Percentiles rank a stretch among this genome's conserved stretches.
These are phyloP conservation scores for Dianthus caryophyllus DNA, from an alignment of 148 eudicot species.

Conservation along the genomic window DNA sequence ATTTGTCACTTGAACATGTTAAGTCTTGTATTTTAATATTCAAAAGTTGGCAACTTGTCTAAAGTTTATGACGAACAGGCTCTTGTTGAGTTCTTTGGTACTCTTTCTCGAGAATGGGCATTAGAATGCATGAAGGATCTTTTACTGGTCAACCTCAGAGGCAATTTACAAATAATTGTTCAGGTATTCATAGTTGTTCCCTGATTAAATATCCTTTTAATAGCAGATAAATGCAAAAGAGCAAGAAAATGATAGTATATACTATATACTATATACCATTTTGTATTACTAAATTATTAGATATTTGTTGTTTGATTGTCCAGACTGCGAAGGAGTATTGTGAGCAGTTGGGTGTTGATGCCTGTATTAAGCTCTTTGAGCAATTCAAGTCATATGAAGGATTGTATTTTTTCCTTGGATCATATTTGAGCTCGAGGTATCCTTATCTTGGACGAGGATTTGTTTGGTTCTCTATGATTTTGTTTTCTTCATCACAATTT, in stretches of 20 bases:
- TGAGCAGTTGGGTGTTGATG: slow-evolving; percentile 76
- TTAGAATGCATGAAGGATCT: slow-evolving; percentile 92
- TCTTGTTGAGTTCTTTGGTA: slow-evolving; percentile 88
- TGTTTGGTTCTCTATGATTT: neutral
- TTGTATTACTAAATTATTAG: neutral
- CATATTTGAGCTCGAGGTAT: slow-evolving; percentile 87
- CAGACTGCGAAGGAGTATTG: slow-evolving; percentile 86
- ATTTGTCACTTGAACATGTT: neutral
- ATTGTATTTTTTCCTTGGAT: slow-evolving; percentile 77
- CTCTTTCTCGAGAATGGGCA: slow-evolving; percentile 84
- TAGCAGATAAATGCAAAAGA: neutral
- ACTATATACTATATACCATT: too few relatives aligned
- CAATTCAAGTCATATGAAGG: slow-evolving; percentile 89
- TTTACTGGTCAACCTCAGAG: slow-evolving; percentile 69
- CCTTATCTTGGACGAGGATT: slow-evolving; percentile 7
- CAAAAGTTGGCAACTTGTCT: neutral
- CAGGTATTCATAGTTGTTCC: slow-evolving; percentile 41
- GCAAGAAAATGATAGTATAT: neutral
- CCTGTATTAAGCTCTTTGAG: slow-evolving; percentile 83
- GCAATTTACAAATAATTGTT: slow-evolving; percentile 89
- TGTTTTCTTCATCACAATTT: slow-evolving; percentile 1
- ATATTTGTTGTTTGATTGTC: slow-evolving; percentile 17
- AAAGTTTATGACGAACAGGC: slow-evolving; percentile 43
- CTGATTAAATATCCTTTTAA: too few relatives aligned
- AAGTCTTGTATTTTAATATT: neutral